Conservation (phyloP, 306 rosid genomes). For the Lablab purpureus region DNA sequence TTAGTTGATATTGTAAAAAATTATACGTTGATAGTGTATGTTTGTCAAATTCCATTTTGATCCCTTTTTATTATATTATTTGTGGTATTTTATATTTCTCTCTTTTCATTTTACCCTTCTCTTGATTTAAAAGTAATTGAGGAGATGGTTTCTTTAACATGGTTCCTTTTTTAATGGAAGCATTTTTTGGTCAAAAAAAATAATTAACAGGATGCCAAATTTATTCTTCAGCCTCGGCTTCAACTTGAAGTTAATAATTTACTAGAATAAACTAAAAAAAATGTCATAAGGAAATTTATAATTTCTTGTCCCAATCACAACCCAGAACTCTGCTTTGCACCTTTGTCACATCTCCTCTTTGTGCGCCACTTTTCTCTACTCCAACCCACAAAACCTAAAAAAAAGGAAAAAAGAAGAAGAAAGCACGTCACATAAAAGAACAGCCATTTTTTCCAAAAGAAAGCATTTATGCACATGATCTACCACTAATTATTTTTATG, state of each 20-base stretch:
- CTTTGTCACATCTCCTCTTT: constrained; percentile 13
- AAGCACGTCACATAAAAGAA: constrained; percentile 1
- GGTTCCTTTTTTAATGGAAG: not conserved
- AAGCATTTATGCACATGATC: constrained; percentile 24
- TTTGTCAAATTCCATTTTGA: not conserved
- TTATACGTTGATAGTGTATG: too few relatives aligned
- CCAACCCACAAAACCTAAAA: not conserved
- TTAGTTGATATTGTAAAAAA: too few relatives aligned
- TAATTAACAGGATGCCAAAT: constrained; percentile 1
- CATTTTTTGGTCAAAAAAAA: not conserved
- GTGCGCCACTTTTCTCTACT: constrained; percentile 17
- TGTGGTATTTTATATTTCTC: not conserved
- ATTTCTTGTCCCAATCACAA: not conserved
- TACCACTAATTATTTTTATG: not conserved
- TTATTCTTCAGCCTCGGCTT: constrained; percentile 50
- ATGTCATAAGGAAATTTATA: not conserved
- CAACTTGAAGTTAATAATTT: constrained; percentile 53
- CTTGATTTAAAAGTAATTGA: not conserved
- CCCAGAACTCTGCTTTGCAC: not conserved
- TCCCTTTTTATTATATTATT: not conserved
- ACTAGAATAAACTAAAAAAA: not conserved
- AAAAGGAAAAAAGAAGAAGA: not conserved
- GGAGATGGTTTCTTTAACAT: not conserved
- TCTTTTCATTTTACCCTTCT: not conserved
- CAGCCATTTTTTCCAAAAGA: not conserved